These are phyloP conservation scores for Hemileccinum rubropunctum DNA, from an alignment of 768 basidiomycete genomes.

Conservation along the genomic window DNA sequence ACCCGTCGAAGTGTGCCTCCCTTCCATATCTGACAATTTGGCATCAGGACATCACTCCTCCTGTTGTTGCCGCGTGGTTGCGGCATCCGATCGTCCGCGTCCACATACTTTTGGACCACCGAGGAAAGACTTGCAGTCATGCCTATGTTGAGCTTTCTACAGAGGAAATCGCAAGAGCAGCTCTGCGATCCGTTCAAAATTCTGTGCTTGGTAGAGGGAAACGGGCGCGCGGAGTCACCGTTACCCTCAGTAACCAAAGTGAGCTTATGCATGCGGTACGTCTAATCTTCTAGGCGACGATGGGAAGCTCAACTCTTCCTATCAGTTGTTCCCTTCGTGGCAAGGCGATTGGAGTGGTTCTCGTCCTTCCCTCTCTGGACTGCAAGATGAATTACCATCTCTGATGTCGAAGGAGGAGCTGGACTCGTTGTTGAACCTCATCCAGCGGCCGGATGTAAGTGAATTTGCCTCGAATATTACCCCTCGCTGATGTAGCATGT, in stretches of 20 bases:
- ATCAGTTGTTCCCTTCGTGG: slow-evolving; percentile 81
- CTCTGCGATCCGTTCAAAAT: slow-evolving; percentile 53
- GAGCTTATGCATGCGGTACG: slow-evolving; percentile 78
- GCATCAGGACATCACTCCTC: slow-evolving; percentile 77
- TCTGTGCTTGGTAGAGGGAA: slow-evolving; percentile 72
- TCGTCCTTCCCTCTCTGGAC: slow-evolving; percentile 62
- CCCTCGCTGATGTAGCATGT: slow-evolving; percentile 13
- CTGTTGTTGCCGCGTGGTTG: slow-evolving; percentile 65
- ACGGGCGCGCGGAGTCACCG: slow-evolving; percentile 78
- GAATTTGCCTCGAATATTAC: not conserved
- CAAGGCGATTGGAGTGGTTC: slow-evolving; percentile 69
- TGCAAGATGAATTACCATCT: slow-evolving; percentile 57
- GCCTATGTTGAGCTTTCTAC: slow-evolving; percentile 75
- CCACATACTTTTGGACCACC: slow-evolving; percentile 75
- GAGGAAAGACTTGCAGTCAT: slow-evolving; percentile 83
- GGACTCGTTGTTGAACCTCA: slow-evolving; percentile 61
- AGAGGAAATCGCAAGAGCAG: slow-evolving; percentile 60
- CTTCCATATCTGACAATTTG: slow-evolving; percentile 4
- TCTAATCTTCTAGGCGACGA: not conserved
- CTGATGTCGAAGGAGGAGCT: slow-evolving; percentile 68
- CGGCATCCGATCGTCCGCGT: slow-evolving; percentile 62
- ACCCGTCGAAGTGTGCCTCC: not conserved
- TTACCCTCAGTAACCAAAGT: slow-evolving; percentile 76
- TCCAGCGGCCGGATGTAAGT: slow-evolving; percentile 75
- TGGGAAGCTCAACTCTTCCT: slow-evolving; percentile 1